These are phyloP conservation scores for Pleurotus giganteus DNA, from an alignment of 768 basidiomycete genomes.

Conservation along the genomic window DNA sequence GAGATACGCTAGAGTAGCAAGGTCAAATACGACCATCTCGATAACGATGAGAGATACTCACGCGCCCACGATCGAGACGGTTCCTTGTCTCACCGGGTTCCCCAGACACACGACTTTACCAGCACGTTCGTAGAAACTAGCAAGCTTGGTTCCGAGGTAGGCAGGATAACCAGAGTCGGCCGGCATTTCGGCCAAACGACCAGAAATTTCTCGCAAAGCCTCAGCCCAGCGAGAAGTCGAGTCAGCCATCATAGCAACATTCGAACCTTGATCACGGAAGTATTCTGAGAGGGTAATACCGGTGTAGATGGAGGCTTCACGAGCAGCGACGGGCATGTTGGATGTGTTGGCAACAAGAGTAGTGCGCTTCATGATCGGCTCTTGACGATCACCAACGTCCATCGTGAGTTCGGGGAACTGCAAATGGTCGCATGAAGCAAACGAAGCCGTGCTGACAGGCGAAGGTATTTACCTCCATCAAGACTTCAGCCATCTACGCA, in stretches of 20 bases:
- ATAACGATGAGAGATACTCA: slow-evolving; percentile 41
- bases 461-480: slow-evolving; percentile 76
- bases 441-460: neutral
- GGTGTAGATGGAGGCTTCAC: slow-evolving; percentile 99
- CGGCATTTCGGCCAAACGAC: slow-evolving; percentile 99
- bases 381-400: slow-evolving; percentile 89
- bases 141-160: slow-evolving; percentile 92
- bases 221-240: slow-evolving; percentile 99
- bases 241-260: slow-evolving; percentile 99
- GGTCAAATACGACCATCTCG: neutral
- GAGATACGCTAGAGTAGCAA: slow-evolving; percentile 71
- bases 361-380: slow-evolving; percentile 99
- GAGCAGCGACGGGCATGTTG: slow-evolving; percentile 99
- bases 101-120: slow-evolving; percentile 94
- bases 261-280: slow-evolving; percentile 97
- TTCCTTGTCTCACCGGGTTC: slow-evolving; percentile 83
- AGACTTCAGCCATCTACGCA: slow-evolving; percentile 89
- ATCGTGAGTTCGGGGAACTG: slow-evolving; percentile 90
- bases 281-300: slow-evolving; percentile 99
- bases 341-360: slow-evolving; percentile 99
- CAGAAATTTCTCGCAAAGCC: slow-evolving; percentile 97
- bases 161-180: slow-evolving; percentile 99
- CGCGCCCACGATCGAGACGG: slow-evolving; percentile 99
- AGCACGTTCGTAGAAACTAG: slow-evolving; percentile 97
- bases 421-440: slow-evolving; percentile 8